phyloP scores from a whole-genome alignment of 2,329 filamentous ascomycete genomes.

The Pseudogymnoascus sp. region DNA sequence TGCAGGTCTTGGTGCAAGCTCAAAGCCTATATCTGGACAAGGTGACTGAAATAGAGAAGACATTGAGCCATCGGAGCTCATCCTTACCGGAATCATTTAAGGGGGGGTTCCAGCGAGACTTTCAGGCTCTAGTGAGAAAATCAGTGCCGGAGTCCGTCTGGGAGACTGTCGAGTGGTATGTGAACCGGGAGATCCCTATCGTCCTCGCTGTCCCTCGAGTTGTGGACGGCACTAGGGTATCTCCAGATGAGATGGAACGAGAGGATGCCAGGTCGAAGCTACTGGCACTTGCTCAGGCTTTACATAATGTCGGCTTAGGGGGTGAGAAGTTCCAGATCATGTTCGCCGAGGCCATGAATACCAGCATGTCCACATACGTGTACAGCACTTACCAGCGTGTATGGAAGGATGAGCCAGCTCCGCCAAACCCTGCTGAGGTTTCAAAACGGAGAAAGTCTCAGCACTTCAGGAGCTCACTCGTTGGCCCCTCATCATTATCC shows the following conservation, averaged over 20 bases:
- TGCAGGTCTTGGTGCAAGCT: slow-evolving; percentile 51
- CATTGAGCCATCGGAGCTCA: slow-evolving; percentile 30
- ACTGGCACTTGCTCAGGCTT: slow-evolving; percentile 46
- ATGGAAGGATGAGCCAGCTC: slow-evolving; percentile 35
- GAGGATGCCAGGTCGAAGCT: slow-evolving; percentile 42
- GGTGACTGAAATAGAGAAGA: slow-evolving; percentile 42
- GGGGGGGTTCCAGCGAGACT: slow-evolving; percentile 48
- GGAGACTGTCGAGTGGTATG: slow-evolving; percentile 44
- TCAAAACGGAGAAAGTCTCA: neutral
- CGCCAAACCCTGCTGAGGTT: neutral
- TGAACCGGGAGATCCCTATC: slow-evolving; percentile 43
- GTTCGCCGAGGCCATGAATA: slow-evolving; percentile 63
- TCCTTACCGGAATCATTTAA: slow-evolving; percentile 32
- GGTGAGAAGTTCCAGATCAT: slow-evolving; percentile 62
- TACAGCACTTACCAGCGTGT: slow-evolving; percentile 52
- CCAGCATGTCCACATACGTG: slow-evolving; percentile 56
- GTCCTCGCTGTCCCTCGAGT: slow-evolving; percentile 34
- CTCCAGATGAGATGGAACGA: slow-evolving; percentile 18
- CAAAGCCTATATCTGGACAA: slow-evolving; percentile 50
- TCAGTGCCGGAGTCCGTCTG: slow-evolving; percentile 47
- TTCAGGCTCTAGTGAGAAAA: slow-evolving; percentile 58
- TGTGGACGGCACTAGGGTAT: slow-evolving; percentile 11
- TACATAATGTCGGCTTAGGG: slow-evolving; percentile 58
- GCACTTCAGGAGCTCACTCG: slow-evolving; percentile 19
- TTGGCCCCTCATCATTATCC: slow-evolving; percentile 9